Base-by-base conservation (phyloP, 768 basidiomycete genomes). In the Leccinum olivaceopallidum region DNA sequence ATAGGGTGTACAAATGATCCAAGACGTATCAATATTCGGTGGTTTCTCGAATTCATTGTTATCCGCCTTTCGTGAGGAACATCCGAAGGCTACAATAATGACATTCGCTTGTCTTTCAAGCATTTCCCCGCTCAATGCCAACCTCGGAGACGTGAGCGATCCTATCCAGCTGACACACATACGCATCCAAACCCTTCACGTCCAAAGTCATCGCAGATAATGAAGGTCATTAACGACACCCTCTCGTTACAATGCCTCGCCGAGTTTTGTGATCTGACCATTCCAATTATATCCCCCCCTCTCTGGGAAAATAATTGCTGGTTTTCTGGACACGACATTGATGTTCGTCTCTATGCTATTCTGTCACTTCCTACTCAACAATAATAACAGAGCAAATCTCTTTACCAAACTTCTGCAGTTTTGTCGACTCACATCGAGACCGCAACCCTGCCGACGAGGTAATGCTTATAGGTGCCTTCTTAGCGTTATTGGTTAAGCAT, bases 1-100 rank as follows among this genome's bases (percentile, higher is more conserved):
- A 16, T 63, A 92, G 88, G 91, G 91, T 5, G 62, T 91, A 14
- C 90, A 93, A 76, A 69, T 89, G 53, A 80, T 83, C 44, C 81
- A 83, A 60, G 88, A 90, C 64, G 82, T 80, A 30, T 68, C 79
- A 0, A 79, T 76, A 0, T 92, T 92, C 63, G 90, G 89, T 3
- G 80, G 84, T 8, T 90, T 92, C 68, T 81, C 81, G 8, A 62
- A 80, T 55, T 77, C 84, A 3, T 79, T 93, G 52, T 73, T 92
- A 47, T 77, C 80, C 5, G 71, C 81, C 5, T 81, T 90, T 63
- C 82, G 84, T 18, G 91, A 92, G 63, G 89, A 93, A 63, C 82
- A 85, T 64, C 71, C 78, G 6, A 92, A 89, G 68, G 69, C 83
- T n/a, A 79, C 89, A 6, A 76, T 80, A 26, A 64, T 90, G 49